phyloP scores from a whole-genome alignment of 164 flowering plant genomes.

The Vitis cinerea region DNA sequence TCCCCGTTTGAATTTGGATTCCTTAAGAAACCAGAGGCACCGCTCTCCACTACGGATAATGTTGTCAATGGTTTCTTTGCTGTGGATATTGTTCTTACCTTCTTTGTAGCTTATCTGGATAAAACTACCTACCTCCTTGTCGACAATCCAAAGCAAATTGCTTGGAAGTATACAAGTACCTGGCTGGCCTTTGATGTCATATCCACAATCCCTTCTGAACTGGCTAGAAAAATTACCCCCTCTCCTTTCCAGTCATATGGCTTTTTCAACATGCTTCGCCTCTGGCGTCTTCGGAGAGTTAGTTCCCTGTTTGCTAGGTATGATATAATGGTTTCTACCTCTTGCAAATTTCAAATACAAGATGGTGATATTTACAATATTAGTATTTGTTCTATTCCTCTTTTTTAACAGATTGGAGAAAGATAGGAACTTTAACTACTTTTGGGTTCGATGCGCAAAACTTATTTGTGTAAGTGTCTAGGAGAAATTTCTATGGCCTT shows the following conservation, averaged over 20 bases:
- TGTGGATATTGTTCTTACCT: conserved; percentile 75
- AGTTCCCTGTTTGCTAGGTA: conserved; percentile 84
- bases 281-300: conserved; percentile 97
- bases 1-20: conserved; percentile 94
- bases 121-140: conserved; percentile 58
- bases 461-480: conserved; percentile 76
- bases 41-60: conserved; percentile 63
- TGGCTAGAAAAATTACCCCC: conserved; percentile 56
- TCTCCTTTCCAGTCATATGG: conserved; percentile 51
- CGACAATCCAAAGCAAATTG: conserved; percentile 66
- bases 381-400: neutral
- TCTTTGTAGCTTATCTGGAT: conserved; percentile 90
- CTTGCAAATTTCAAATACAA: neutral
- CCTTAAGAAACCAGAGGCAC: conserved; percentile 46
- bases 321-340: neutral
- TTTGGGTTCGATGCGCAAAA: conserved; percentile 80
- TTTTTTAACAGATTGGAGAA: conserved; percentile 76
- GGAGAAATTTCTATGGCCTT: neutral
- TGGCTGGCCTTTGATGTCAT: conserved; percentile 84
- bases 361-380: neutral
- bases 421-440: conserved; percentile 79
- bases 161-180: conserved; percentile 63
- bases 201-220: conserved; percentile 85
- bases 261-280: conserved; percentile 89
- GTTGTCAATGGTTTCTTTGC: conserved; percentile 91